phyloP scores from a whole-genome alignment of 2,329 filamentous ascomycete genomes.

The Podosphaera fusca region DNA sequence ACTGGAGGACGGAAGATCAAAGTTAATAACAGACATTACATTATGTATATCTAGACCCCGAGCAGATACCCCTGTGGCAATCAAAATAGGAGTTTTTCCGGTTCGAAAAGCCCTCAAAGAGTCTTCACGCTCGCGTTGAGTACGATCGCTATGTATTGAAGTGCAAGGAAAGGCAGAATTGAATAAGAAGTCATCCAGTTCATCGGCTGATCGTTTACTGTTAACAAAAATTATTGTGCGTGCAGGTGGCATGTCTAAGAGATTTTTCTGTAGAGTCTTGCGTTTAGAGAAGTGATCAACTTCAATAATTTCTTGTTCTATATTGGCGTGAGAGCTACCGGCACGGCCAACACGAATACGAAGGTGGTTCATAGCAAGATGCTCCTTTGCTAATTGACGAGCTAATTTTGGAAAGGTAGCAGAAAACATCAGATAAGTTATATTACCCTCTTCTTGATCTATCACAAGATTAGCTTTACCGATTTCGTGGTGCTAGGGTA shows the following conservation, averaged over 20 bases:
- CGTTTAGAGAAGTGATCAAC: slow-evolving; percentile 46
- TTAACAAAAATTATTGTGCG: slow-evolving; percentile 86
- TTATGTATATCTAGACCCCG: slow-evolving; percentile 77
- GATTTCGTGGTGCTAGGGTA: neutral
- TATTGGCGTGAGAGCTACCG: slow-evolving; percentile 62
- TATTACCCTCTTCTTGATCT: slow-evolving; percentile 51
- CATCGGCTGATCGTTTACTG: slow-evolving; percentile 52
- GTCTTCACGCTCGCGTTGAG: slow-evolving; percentile 78
- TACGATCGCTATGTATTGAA: slow-evolving; percentile 72
- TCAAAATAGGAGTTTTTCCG: slow-evolving; percentile 53
- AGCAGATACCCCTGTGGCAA: slow-evolving; percentile 68
- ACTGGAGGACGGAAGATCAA: slow-evolving; percentile 49
- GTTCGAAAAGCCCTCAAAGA: slow-evolving; percentile 65
- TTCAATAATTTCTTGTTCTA: slow-evolving; percentile 52
- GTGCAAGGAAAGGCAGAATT: slow-evolving; percentile 60
- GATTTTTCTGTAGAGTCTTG: slow-evolving; percentile 44
- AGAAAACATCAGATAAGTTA: slow-evolving; percentile 66
- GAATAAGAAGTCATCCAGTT: slow-evolving; percentile 70
- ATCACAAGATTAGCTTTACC: slow-evolving; percentile 10
- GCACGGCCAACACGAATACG: slow-evolving; percentile 72
- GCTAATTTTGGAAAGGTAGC: slow-evolving; percentile 74
- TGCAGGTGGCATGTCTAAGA: slow-evolving; percentile 44
- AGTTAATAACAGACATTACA: slow-evolving; percentile 84
- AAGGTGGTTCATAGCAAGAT: slow-evolving; percentile 50
- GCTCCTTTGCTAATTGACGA: slow-evolving; percentile 52